phyloP scores from a whole-genome alignment of 345 rosid genomes.

The Hirschfeldia incana region DNA sequence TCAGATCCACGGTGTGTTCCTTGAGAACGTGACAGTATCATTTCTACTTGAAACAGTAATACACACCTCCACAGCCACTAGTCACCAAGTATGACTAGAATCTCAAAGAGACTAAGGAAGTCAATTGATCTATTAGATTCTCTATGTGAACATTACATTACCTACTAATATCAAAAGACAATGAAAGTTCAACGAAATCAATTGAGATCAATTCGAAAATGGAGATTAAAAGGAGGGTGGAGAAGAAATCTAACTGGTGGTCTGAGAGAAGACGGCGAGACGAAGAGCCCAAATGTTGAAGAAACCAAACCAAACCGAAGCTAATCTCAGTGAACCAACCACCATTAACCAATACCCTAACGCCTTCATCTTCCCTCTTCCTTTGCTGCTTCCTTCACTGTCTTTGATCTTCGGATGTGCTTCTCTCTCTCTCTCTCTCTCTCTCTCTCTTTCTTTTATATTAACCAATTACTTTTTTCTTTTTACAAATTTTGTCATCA shows the following conservation, averaged over 20 bases:
- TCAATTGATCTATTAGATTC: constrained; percentile 1
- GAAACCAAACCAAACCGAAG: constrained; percentile 97
- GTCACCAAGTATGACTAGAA: neutral
- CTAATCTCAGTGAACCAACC: constrained; percentile 79
- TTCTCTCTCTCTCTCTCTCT: neutral
- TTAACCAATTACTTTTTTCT: no score
- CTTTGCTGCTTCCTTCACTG: neutral
- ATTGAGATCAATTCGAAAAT: neutral
- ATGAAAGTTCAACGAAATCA: neutral
- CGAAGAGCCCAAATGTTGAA: constrained; percentile 89
- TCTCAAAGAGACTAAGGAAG: neutral
- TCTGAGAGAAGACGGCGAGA: constrained; percentile 82
- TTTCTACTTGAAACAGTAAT: neutral
- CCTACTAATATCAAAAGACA: neutral
- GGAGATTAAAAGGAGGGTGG: neutral
- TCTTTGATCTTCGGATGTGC: constrained; percentile 3
- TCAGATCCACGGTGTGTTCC: constrained; percentile 9
- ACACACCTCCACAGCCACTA: neutral
- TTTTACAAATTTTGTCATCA: no score
- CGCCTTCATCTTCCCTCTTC: constrained; percentile 61
- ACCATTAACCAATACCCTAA: constrained; percentile 93
- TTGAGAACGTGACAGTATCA: constrained; percentile 5
- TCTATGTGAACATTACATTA: neutral
- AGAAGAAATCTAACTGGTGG: constrained; percentile 49
- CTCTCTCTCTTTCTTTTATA: no score